A percentile compares a stretch with the other conserved stretches of the same genome.
Conservation (phyloP, 2,329 filamentous ascomycete species). For the Verticillium dahliae region DNA sequence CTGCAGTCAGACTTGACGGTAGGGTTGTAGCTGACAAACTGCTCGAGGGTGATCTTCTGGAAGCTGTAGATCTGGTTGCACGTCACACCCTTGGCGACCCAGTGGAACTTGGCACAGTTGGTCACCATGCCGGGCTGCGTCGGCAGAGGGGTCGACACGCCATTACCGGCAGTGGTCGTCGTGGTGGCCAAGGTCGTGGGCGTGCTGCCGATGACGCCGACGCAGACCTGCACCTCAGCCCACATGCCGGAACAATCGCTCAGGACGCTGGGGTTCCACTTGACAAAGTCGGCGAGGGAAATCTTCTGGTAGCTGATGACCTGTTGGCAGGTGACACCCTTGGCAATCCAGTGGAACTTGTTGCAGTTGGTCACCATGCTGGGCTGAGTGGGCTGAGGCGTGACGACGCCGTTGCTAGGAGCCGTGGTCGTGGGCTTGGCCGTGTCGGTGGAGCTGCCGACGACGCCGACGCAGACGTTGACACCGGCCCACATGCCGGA, state of each 20-base stretch:
- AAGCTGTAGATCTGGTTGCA: conserved; percentile 6
- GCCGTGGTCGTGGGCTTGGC: not conserved
- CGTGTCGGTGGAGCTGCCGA: not conserved
- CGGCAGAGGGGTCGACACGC: conserved; percentile 8
- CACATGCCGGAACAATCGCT: conserved; percentile 9
- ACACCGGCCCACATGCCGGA: conserved; percentile 5
- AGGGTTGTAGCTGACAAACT: conserved; percentile 17
- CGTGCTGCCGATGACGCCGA: not conserved
- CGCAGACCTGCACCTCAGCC: conserved; percentile 8
- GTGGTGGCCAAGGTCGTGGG: not conserved
- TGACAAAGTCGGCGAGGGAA: conserved; percentile 6
- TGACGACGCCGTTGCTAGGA: conserved; percentile 2
- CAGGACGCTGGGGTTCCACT: conserved; percentile 11
- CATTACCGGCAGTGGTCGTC: conserved; percentile 5
- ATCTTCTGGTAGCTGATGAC: conserved; percentile 5
- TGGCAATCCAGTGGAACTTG: conserved; percentile 10
- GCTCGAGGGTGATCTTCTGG: conserved; percentile 1
- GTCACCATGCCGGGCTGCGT: conserved; percentile 5
- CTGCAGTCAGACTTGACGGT: conserved; percentile 5
- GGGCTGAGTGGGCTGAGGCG: conserved; percentile 9
- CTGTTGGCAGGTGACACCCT: conserved; percentile 5
- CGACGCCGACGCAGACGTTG: conserved; percentile 5
- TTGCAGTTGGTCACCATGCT: conserved; percentile 13
- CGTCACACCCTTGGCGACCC: not conserved
- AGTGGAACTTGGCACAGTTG: conserved; percentile 11